These are phyloP conservation scores for Pontederia crassipes DNA, from an alignment of 176 grass and related monocot species.

Conservation along the genomic window DNA sequence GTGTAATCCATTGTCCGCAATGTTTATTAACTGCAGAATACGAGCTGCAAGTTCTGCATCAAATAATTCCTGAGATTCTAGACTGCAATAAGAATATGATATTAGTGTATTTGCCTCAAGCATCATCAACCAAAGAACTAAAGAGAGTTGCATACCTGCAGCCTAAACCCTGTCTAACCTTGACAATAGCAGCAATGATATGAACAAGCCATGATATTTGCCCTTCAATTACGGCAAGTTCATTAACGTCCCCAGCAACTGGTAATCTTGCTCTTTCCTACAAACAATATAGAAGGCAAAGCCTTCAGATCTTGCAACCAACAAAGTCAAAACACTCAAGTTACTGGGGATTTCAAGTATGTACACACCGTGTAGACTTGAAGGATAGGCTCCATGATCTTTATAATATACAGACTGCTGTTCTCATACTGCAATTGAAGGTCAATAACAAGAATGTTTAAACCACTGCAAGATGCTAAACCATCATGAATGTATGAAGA, in stretches of 20 bases:
- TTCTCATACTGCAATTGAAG: slow-evolving; percentile 74
- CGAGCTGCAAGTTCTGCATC: slow-evolving; percentile 94
- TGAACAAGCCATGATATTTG: slow-evolving; percentile 96
- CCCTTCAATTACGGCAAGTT: slow-evolving; percentile 92
- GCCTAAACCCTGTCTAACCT: slow-evolving; percentile 68
- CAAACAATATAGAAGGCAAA: slow-evolving; percentile 10
- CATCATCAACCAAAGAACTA: slow-evolving; percentile 11
- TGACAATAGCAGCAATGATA: slow-evolving; percentile 93
- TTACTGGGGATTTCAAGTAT: slow-evolving; percentile 17
- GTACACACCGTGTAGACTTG: slow-evolving; percentile 93
- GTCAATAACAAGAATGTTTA: slow-evolving; percentile 14
- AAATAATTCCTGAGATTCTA: slow-evolving; percentile 86
- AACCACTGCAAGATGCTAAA: too few species aligned
- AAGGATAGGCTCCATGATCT: slow-evolving; percentile 98
- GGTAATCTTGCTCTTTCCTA: slow-evolving; percentile 84
- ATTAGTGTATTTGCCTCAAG: slow-evolving; percentile 11
- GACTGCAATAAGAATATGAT: slow-evolving; percentile 30
- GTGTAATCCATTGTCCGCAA: slow-evolving; percentile 68
- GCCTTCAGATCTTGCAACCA: background rate
- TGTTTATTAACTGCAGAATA: slow-evolving; percentile 88
- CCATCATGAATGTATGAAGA: too few species aligned
- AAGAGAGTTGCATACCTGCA: slow-evolving; percentile 43
- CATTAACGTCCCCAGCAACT: slow-evolving; percentile 53
- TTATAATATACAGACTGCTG: slow-evolving; percentile 88
- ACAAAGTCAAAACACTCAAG: background rate